Base-by-base conservation (phyloP, 139 green algal genomes). In the Chlamydomonas applanata region DNA sequence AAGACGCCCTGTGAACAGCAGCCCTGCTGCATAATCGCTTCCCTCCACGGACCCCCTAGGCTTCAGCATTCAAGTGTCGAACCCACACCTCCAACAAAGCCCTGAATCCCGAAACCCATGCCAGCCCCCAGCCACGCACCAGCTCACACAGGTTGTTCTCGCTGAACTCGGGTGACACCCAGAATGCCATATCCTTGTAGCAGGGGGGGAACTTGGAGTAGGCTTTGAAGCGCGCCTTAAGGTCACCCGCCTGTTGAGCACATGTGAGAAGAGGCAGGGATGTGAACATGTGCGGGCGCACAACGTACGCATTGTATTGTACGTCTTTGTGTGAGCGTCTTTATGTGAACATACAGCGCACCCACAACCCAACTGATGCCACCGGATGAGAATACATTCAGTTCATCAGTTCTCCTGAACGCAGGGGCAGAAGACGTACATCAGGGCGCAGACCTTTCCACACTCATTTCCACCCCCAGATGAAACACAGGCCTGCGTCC, bases 131-230 rank as follows among this genome's bases (percentile, higher is more conserved):
- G n/a, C n/a, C 40, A 49, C 94, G 81, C 49, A 98, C 93, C 32
- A 96, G 74, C 86, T 99, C 96, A 82, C 94, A 99, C 52, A 99
- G 86, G 83, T 99, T 99, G 89, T 99, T 99, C 83, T 99, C 96
- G 4, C 88, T 96, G 83, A 98, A 99, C 46, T 94, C 84, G 27
- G 78, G 88, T 7, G 72, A 83, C 16, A 97, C 80, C 96, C 96
- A 99, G 84, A 99, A 99, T 34, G 91, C 90, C 35, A 99, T 93
- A 81, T 99, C 96, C 88, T 98, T 98, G 84, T 89, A 97, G 87
- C 93, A 97, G 16, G 94, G 87, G 1, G 94, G 96, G 82, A 85
- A 99, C 88, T 98, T 99, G 72, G 85, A 94, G 85, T 92, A 99
- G 16, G 92, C 76, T 87, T 98, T 98, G 89, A 99, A 99, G 70